Conservation (phyloP, 305 asterid species). For the Caryopteris hybrid region DNA sequence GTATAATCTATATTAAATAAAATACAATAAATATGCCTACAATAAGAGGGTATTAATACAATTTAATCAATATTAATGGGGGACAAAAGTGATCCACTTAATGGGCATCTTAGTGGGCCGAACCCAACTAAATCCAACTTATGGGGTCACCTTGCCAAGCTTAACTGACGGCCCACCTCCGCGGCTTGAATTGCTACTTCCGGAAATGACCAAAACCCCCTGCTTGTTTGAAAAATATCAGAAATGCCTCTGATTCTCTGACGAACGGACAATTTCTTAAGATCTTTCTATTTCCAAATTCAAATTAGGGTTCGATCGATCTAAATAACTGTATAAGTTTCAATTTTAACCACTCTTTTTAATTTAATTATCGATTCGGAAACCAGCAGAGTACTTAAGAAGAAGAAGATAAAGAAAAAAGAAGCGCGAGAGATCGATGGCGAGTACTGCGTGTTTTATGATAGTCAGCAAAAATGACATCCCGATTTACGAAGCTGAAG, state of each 20-base stretch:
- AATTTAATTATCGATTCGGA: background rate
- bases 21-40: too few species aligned
- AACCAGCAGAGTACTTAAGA: background rate
- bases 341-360: background rate
- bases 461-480: slow-evolving; percentile 85
- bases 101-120: background rate
- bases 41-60: too few species aligned
- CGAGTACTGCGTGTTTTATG: slow-evolving; percentile 84
- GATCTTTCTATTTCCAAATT: background rate
- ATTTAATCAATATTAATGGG: too few species aligned
- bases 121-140: background rate
- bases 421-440: slow-evolving; percentile 35
- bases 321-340: background rate
- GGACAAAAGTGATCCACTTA: background rate
- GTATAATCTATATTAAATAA: too few species aligned
- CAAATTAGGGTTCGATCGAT: slow-evolving; percentile 17
- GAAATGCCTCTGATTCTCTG: background rate
- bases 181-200: background rate
- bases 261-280: background rate
- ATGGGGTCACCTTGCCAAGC: background rate
- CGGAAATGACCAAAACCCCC: slow-evolving; percentile 8
- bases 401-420: too few species aligned
- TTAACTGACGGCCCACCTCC: background rate
- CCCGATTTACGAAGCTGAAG: slow-evolving; percentile 94
- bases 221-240: background rate